Percentiles rank a stretch among this genome's conserved stretches.
Conservation (phyloP, 2,329 filamentous ascomycete genomes). For the Alternaria ventricosa region DNA sequence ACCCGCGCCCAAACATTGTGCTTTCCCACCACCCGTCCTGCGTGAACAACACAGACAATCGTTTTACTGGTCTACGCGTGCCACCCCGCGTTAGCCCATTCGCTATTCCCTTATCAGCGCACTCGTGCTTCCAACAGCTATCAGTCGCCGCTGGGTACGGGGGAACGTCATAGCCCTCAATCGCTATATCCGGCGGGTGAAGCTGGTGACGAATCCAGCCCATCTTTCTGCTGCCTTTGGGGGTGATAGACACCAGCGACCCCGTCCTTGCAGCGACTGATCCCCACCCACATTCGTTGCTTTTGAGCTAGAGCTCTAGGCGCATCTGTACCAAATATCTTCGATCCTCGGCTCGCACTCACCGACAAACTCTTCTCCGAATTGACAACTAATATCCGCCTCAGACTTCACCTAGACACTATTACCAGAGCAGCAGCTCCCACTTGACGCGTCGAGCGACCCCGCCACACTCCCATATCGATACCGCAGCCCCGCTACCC, state of each 20-base stretch:
- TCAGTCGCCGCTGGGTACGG: constrained; percentile 28
- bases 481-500: constrained; percentile 23
- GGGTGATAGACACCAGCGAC: constrained; percentile 15
- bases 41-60: constrained; percentile 33
- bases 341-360: background rate
- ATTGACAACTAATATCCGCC: constrained; percentile 20
- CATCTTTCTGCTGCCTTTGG: constrained; percentile 19
- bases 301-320: constrained; percentile 23
- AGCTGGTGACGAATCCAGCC: constrained; percentile 28
- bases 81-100: constrained; percentile 43
- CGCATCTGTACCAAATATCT: constrained; percentile 3
- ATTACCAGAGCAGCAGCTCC: constrained; percentile 33
- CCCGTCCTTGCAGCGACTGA: constrained; percentile 9
- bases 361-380: background rate
- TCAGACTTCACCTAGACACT: constrained; percentile 18
- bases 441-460: constrained; percentile 30
- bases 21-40: constrained; percentile 24
- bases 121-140: constrained; percentile 32
- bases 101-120: constrained; percentile 44
- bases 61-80: constrained; percentile 11
- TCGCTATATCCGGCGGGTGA: constrained; percentile 17
- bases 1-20: constrained; percentile 16
- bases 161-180: constrained; percentile 35
- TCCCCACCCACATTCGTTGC: constrained; percentile 21
- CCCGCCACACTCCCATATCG: constrained; percentile 28